Evolutionary conservation across 768 basidiomycete species (phyloP).

Genomic region (Tricholoma furcatifolium): DNA sequence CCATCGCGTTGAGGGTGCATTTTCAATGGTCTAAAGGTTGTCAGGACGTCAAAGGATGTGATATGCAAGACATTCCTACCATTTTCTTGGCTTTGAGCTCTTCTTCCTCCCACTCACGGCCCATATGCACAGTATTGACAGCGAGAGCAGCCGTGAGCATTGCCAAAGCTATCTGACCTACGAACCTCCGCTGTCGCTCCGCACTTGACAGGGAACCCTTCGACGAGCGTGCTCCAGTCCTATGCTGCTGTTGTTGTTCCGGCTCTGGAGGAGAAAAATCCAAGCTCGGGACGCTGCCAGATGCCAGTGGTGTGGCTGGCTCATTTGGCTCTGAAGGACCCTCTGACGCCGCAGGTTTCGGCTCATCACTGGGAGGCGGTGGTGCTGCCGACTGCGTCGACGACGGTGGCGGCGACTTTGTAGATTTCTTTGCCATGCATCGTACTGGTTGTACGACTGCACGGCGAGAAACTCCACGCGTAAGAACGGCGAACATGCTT

Average conservation of each 20-base stretch:
- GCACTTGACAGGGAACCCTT: slow-evolving; percentile 77
- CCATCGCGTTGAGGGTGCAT: slow-evolving; percentile 62
- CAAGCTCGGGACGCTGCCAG: slow-evolving; percentile 45
- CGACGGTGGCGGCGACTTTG: background rate
- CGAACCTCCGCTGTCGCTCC: slow-evolving; percentile 63
- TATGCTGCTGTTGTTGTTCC: slow-evolving; percentile 37
- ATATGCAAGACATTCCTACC: slow-evolving; percentile 38
- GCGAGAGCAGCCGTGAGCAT: slow-evolving; percentile 56
- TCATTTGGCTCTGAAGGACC: slow-evolving; percentile 11
- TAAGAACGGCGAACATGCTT: slow-evolving; percentile 15
- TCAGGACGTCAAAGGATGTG: background rate
- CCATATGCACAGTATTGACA: slow-evolving; percentile 61
- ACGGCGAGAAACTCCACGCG: slow-evolving; percentile 13
- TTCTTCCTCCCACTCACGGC: slow-evolving; percentile 74
- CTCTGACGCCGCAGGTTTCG: slow-evolving; percentile 14
- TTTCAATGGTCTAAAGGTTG: slow-evolving; percentile 49
- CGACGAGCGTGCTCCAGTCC: slow-evolving; percentile 77
- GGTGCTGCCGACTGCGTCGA: background rate
- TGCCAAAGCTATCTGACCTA: slow-evolving; percentile 54
- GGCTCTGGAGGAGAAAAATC: slow-evolving; percentile 64
- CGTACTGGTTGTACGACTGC: slow-evolving; percentile 12
- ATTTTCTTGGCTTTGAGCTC: slow-evolving; percentile 65
- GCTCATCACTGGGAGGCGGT: slow-evolving; percentile 12
- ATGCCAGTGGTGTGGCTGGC: slow-evolving; percentile 19
- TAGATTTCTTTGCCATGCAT: slow-evolving; percentile 13